Evolutionary conservation across 2,329 filamentous ascomycete species (phyloP).

Genomic region (Ophiostoma sp.): DNA sequence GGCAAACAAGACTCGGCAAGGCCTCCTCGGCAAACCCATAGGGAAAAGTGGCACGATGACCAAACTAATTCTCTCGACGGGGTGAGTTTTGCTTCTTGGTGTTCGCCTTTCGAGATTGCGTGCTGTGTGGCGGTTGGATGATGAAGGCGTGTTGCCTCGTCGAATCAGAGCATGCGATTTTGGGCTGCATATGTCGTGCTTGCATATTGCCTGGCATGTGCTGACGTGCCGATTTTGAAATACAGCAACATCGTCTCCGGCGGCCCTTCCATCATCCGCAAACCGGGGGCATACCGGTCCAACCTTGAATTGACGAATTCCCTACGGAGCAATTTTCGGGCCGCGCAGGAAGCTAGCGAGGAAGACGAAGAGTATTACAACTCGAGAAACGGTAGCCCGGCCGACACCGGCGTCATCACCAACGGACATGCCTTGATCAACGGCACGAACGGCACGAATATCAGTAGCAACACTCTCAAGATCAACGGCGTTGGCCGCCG

Average conservation of each 20-base stretch:
- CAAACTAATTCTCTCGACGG: slow-evolving; percentile 21
- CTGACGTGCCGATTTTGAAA: slow-evolving; percentile 13
- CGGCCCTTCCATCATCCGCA: slow-evolving; percentile 77
- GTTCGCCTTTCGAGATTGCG: not conserved
- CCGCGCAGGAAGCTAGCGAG: slow-evolving; percentile 52
- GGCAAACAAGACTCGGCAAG: not conserved
- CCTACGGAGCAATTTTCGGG: slow-evolving; percentile 74
- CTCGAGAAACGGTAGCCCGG: slow-evolving; percentile 15
- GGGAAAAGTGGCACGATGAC: slow-evolving; percentile 19
- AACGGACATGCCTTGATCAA: slow-evolving; percentile 19
- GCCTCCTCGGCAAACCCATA: not conserved
- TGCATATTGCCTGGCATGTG: slow-evolving; percentile 12
- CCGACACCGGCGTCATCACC: slow-evolving; percentile 22
- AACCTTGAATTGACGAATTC: slow-evolving; percentile 91
- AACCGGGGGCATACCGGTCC: slow-evolving; percentile 70
- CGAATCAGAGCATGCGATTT: not conserved
- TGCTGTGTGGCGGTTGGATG: too few relatives aligned
- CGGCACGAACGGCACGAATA: slow-evolving; percentile 17
- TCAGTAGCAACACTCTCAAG: not conserved
- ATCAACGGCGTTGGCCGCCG: slow-evolving; percentile 23
- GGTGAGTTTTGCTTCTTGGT: slow-evolving; percentile 11
- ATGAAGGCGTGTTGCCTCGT: not conserved
- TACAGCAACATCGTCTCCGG: slow-evolving; percentile 74
- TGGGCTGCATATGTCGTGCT: slow-evolving; percentile 7
- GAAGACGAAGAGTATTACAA: slow-evolving; percentile 41